Evolutionary conservation across 768 basidiomycete species (phyloP), one percentile per base, ranked within the genome.

Genomic region (Rhodotorula toruloides): DNA sequence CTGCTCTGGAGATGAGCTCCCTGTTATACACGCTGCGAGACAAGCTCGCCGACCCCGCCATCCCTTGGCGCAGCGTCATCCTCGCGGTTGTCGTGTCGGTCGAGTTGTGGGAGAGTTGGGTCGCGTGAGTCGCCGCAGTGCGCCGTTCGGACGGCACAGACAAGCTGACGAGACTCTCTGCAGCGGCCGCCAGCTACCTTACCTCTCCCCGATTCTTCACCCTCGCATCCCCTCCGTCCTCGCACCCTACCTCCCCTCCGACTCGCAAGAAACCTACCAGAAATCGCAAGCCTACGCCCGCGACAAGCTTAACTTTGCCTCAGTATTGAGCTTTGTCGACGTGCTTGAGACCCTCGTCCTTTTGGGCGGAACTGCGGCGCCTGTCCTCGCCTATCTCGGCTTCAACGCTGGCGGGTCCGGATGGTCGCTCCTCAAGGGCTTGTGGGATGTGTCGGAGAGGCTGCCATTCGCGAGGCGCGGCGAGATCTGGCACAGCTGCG

Each of bases 281-380:
- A 96, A 96, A 74, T 92, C 91, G 1, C 94, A 99, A 77, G 79
- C 82, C 47, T 99, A 99, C 79, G 91, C 91, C 27, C 84, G 83
- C 56, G 89, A 91, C 82, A 96, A 96, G 79, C 89, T 91, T 17
- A 83, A 83, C 74, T 93, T 88, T 77, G 84, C 86, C 77, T 92
- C 91, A 2, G 93, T 91, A 76, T 91, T 90, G 6, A 84, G 83
- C 58, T 75, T 88, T 47, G 78, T 94, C 48, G 85, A 84, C 73
- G 76, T 58, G 25, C 8, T 53, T n/a, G 59, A 72, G 43, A 32
- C 60, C 17, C 22, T 31, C 49, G 22, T 68, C 57, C 50, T 73
- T 36, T 47, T 73, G 19, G 43, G 67, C 12, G 25, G 12, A 27
- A 25, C 59, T 44, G 25, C 49, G 37, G 40, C 31, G 7, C 67